Conservation (phyloP, 2,329 filamentous ascomycete genomes). For the Aspergillus brasiliensis region DNA sequence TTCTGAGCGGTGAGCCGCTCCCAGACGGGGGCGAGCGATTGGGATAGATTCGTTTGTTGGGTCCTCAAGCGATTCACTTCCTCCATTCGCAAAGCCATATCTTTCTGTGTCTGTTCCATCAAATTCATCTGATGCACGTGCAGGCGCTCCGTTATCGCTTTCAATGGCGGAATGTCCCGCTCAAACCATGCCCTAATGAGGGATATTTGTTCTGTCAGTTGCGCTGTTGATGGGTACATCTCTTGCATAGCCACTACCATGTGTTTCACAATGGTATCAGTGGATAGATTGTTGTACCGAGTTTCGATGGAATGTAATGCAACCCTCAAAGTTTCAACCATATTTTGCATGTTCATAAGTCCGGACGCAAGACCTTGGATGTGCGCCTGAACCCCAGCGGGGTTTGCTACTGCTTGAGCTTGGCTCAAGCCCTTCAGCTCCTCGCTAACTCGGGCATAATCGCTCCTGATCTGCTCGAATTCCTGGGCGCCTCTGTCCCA, state of each 20-base stretch:
- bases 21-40: constrained; percentile 7
- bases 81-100: constrained; percentile 1
- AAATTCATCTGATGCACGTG: constrained; percentile 1
- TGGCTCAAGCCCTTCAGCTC: not conserved
- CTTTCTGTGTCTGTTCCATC: constrained; percentile 1
- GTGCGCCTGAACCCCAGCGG: not conserved
- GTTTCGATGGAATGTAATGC: constrained; percentile 46
- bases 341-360: constrained; percentile 9
- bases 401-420: not conserved
- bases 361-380: constrained; percentile 5
- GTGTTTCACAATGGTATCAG: constrained; percentile 37
- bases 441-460: not conserved
- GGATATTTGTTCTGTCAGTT: constrained; percentile 24
- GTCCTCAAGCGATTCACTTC: constrained; percentile 11
- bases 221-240: constrained; percentile 37
- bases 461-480: not conserved
- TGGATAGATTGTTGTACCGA: constrained; percentile 54
- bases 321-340: constrained; percentile 20
- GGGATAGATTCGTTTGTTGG: constrained; percentile 4
- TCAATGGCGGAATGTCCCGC: constrained; percentile 6
- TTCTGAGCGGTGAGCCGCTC: not conserved
- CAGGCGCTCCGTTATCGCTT: constrained; percentile 10
- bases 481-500: constrained; percentile 2
- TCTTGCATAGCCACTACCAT: constrained; percentile 39
- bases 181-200: constrained; percentile 20